Evolutionary conservation across 2,329 filamentous ascomycete species (phyloP).

Genomic region (Aphanoascus verrucosus): DNA sequence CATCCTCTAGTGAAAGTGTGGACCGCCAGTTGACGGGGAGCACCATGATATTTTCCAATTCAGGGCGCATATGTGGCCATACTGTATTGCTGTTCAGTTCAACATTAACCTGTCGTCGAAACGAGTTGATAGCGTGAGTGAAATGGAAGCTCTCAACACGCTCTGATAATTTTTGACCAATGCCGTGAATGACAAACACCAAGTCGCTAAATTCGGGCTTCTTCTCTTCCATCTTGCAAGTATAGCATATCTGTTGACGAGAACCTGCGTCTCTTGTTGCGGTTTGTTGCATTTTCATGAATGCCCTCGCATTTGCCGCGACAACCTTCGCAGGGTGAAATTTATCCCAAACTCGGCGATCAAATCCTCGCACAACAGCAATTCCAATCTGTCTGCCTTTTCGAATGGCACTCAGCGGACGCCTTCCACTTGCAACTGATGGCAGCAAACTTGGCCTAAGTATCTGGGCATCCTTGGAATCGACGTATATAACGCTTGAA

Average conservation of each 20-base stretch:
- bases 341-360: conserved; percentile 63
- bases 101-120: conserved; percentile 74
- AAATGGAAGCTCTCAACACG: conserved; percentile 94
- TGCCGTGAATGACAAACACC: conserved; percentile 84
- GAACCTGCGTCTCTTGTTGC: conserved; percentile 19
- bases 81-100: conserved; percentile 66
- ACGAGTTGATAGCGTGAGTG: conserved; percentile 86
- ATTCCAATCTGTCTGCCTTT: conserved; percentile 76
- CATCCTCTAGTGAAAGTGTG: conserved; percentile 76
- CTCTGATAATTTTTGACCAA: conserved; percentile 92
- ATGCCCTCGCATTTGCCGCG: conserved; percentile 33
- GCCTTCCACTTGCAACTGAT: conserved; percentile 71
- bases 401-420: conserved; percentile 71
- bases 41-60: conserved; percentile 86
- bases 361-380: conserved; percentile 80
- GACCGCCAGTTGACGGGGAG: conserved; percentile 92
- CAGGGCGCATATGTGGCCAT: conserved; percentile 61
- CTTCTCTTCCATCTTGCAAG: conserved; percentile 54
- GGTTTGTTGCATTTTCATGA: conserved; percentile 32
- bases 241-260: conserved; percentile 33
- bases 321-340: conserved; percentile 48
- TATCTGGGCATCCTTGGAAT: conserved; percentile 66
- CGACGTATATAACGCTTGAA: conserved; percentile 78
- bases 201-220: conserved; percentile 70
- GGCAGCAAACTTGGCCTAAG: conserved; percentile 76